Evolutionary conservation across 352 stramenopile genomes (phyloP), one percentile per base, ranked within the genome.

Genomic region (Albugo laibachii): DNA sequence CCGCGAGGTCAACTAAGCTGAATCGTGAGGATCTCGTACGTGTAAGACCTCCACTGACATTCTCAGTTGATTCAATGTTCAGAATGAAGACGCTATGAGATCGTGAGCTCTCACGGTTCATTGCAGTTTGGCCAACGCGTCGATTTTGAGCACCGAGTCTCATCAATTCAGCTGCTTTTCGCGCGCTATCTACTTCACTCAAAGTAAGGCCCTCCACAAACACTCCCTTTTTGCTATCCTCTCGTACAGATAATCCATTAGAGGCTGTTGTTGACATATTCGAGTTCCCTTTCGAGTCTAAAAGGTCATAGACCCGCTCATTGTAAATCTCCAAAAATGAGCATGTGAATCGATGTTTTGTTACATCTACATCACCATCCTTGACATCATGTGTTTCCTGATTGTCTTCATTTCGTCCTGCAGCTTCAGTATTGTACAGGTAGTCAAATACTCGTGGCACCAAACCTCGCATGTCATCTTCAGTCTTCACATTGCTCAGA

Each of bases 1-100:
- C 95, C 13, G 95, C 95, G 35, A 99, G 66, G 69, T 99, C 95
- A 14, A 99, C 95, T 21, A 99, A 67, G 57, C 98, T 98, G 24
- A 99, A 85, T 8, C 91, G 88, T 5, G 92, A 97, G 6, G 62
- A 65, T 4, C 76, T 68, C 18, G 66, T 82, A 46, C 78, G 80
- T 10, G 65, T 82, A 37, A 76, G 51, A 14, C 73, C 74, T 48
- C 77, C 62, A 1, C 59, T 20, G 0, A 61, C 69, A 11, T 55
- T 73, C 38, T 83, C 73, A 38, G 65, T 78, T 0, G 70, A 73
- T 57, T 84, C 66, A 43, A 89, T 63, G 42, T 85, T 69, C 19
- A 89, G 49, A 31, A 87, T 79, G 44, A 92, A 92, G 10, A 92
- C 78, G 39, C 73, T 87, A 49, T 92, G 78, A 15, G 76, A 88